phyloP scores from a whole-genome alignment of 2,329 filamentous ascomycete genomes.

The Fusarium sp. region DNA sequence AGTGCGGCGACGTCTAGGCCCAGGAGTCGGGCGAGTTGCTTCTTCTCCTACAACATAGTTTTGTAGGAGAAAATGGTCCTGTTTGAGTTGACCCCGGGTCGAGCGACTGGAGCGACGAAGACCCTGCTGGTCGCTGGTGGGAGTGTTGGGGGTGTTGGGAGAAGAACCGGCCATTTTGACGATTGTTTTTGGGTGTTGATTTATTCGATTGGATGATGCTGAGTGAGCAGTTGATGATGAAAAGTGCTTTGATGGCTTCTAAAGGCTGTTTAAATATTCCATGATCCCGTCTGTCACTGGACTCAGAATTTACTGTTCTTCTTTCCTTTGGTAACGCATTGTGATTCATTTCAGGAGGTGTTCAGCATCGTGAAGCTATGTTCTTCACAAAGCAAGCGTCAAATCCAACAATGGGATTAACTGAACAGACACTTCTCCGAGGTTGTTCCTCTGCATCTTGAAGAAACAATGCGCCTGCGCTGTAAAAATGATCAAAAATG shows the following conservation, averaged over 20 bases:
- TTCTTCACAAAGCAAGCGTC: background rate
- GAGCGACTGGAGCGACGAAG: slow-evolving; percentile 10
- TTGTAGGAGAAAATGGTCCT: background rate
- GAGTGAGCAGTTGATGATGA: background rate
- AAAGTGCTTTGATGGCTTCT: background rate
- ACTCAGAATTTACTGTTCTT: background rate
- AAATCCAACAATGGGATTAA: background rate
- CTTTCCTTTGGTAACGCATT: background rate
- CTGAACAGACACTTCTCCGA: background rate
- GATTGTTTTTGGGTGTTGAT: background rate
- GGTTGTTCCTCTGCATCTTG: background rate
- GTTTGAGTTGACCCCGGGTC: slow-evolving; percentile 4
- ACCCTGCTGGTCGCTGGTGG: background rate
- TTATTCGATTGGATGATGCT: background rate
- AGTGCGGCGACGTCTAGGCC: background rate
- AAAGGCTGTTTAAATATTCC: background rate
- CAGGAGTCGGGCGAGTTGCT: background rate
- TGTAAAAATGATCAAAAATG: background rate
- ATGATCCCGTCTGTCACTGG: background rate
- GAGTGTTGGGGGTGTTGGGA: background rate
- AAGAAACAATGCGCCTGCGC: background rate
- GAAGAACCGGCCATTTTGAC: slow-evolving; percentile 2
- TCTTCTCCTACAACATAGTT: background rate
- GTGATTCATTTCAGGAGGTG: background rate
- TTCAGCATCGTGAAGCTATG: background rate